These are phyloP conservation scores for Naegleria lovaniensis DNA, from an alignment of 208 protist genomes.

Conservation along the genomic window DNA sequence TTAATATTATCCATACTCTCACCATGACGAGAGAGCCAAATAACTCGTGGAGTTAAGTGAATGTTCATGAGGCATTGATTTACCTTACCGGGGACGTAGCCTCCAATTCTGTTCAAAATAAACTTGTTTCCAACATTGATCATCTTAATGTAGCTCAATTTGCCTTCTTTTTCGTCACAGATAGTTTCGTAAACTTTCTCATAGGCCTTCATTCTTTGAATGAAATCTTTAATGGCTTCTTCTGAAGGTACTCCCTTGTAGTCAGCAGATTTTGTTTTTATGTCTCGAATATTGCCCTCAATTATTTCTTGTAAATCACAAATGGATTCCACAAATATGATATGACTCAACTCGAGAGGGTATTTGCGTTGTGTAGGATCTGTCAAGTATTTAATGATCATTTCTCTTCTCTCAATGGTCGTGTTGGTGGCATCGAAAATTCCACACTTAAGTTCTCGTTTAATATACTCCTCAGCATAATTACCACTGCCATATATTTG, in stretches of 20 bases:
- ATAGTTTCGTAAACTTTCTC: slow-evolving; percentile 23
- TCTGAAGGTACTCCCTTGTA: not conserved
- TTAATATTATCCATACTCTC: not conserved
- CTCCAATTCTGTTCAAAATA: slow-evolving; percentile 24
- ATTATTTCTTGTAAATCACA: slow-evolving; percentile 9
- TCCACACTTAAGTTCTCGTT: not conserved
- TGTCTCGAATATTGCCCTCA: not conserved
- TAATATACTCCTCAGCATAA: not conserved
- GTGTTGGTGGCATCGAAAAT: slow-evolving; percentile 83
- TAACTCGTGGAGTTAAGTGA: not conserved
- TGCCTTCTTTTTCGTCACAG: not conserved
- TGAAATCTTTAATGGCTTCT: slow-evolving; percentile 22
- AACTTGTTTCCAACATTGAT: slow-evolving; percentile 22
- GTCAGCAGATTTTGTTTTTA: slow-evolving; percentile 21
- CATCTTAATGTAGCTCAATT: slow-evolving; percentile 14
- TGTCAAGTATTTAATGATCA: slow-evolving; percentile 61
- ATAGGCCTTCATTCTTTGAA: slow-evolving; percentile 10
- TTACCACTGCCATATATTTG: not conserved
- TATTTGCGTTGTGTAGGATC: slow-evolving; percentile 36
- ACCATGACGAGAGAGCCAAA: slow-evolving; percentile 14
- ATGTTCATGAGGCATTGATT: not conserved
- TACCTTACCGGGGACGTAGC: not conserved
- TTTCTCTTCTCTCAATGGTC: slow-evolving; percentile 56
- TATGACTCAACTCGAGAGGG: not conserved
- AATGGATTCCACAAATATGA: slow-evolving; percentile 26